Base-by-base conservation (phyloP, 1,139 yeast species). In the Nadsonia commutata region DNA sequence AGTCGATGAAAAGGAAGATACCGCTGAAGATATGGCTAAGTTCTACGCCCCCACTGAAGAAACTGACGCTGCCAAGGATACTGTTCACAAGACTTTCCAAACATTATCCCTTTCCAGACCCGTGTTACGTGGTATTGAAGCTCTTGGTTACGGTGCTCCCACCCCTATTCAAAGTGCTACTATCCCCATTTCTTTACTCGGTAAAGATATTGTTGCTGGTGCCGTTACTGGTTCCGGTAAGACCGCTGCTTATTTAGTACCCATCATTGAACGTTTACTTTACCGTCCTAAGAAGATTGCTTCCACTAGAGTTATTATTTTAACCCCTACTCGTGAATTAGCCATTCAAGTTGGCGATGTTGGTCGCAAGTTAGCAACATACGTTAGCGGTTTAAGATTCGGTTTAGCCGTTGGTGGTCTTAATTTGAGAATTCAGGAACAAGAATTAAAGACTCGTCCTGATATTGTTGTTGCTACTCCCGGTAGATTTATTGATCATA, bases 191-290 rank as follows among this genome's bases (percentile, higher is more conserved):
- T 95, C 96, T 0, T 70, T 90, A 39, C 64, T 83, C 51, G 98
- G 98, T 53, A 88, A 84, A 57, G 95, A 85, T 61, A 76, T 90
- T 44, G 95, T 90, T 52, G 99, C 98, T n/a, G 97, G 97, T 67
- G 98, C 98, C 33, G 95, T 84, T 21, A 90, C 99, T 2, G 99
- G 99, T 67, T 86, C 97, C 31, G 99, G 99, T 74, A 90, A 90
- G 61, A 93, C 99, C 18, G 98, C 97, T 4, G 98, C 98, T 2
- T 90, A 85, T 58, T 78, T 90, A 80, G 82, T 90, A 46, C 99
- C 98, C 17, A 84, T 90, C 37, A 76, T 93, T 48, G 98, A 93
- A 65, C 78, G 98, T 67, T 68, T 90, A 40, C 66, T 90, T 31
- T 90, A 80, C 63, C 82, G 93, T 54, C 96, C 97, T 8, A 71